Percentiles rank a stretch among this genome's conserved stretches.
Conservation (phyloP, 1,139 yeast species). For the Debaryomyces sp. region DNA sequence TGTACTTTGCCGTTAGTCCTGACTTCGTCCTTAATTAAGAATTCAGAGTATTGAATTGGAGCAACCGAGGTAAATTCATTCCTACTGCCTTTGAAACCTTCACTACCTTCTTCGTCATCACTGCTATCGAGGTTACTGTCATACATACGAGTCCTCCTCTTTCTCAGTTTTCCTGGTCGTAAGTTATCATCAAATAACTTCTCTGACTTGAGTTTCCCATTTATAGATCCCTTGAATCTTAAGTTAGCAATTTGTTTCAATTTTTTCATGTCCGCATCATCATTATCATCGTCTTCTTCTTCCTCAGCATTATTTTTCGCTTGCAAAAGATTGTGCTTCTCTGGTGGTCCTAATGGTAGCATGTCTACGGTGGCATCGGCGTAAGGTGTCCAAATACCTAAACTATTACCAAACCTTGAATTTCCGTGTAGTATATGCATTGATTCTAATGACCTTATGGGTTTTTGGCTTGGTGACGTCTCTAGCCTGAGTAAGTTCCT, state of each 20-base stretch:
- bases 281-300: slow-evolving; percentile 13
- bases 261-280: slow-evolving; percentile 15
- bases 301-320: slow-evolving; percentile 6
- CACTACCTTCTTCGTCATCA: slow-evolving; percentile 21
- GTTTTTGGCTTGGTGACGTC: slow-evolving; percentile 38
- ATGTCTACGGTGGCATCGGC: slow-evolving; percentile 67
- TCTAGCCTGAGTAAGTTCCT: slow-evolving; percentile 29
- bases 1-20: slow-evolving; percentile 4
- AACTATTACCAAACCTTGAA: slow-evolving; percentile 57
- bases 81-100: slow-evolving; percentile 22
- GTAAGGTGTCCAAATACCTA: slow-evolving; percentile 73
- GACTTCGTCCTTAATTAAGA: slow-evolving; percentile 34
- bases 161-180: slow-evolving; percentile 12
- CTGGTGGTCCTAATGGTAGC: slow-evolving; percentile 54
- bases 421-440: slow-evolving; percentile 61
- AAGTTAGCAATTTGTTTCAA: slow-evolving; percentile 49
- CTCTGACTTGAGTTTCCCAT: slow-evolving; percentile 34
- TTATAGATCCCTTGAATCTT: slow-evolving; percentile 57
- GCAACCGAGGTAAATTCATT: slow-evolving; percentile 51
- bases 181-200: slow-evolving; percentile 38
- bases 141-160: slow-evolving; percentile 10
- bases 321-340: slow-evolving; percentile 28
- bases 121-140: slow-evolving; percentile 12
- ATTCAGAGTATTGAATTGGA: slow-evolving; percentile 57
- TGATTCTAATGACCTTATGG: slow-evolving; percentile 56